Evolutionary conservation across 1,284 basidiomycete species (phyloP).

Genomic region (Malassezia restricta): DNA sequence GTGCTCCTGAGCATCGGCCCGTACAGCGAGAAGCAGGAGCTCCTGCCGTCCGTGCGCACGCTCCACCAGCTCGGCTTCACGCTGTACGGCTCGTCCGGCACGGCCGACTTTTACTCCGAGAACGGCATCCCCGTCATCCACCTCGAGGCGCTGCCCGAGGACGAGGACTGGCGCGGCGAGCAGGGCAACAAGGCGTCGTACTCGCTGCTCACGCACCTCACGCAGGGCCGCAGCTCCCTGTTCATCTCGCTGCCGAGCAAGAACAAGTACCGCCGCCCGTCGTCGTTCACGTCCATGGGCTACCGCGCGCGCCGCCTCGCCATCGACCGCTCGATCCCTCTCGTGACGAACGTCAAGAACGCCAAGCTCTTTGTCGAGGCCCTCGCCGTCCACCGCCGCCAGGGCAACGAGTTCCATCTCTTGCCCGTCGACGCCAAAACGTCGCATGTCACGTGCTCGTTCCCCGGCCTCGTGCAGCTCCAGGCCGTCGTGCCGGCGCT

Average conservation of each 20-base stretch:
- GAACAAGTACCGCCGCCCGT: conserved; percentile 92
- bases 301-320: conserved; percentile 95
- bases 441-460: conserved; percentile 68
- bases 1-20: conserved; percentile 87
- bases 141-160: conserved; percentile 44
- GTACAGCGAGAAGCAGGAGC: conserved; percentile 93
- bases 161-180: conserved; percentile 38
- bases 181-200: conserved; percentile 38
- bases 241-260: conserved; percentile 98
- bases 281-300: conserved; percentile 91
- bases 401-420: conserved; percentile 67
- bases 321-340: conserved; percentile 93
- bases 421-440: conserved; percentile 88
- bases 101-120: conserved; percentile 53
- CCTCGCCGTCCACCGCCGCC: conserved; percentile 56
- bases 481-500: conserved; percentile 67
- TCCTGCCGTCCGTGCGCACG: conserved; percentile 90
- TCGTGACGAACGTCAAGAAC: conserved; percentile 98
- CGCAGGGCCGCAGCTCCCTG: conserved; percentile 51
- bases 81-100: conserved; percentile 92
- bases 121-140: conserved; percentile 43
- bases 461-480: conserved; percentile 85
- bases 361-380: conserved; percentile 95
- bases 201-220: conserved; percentile 43
- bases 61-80: conserved; percentile 87